Conservation (phyloP, 2,329 filamentous ascomycete genomes). For the Penicillium sp. region DNA sequence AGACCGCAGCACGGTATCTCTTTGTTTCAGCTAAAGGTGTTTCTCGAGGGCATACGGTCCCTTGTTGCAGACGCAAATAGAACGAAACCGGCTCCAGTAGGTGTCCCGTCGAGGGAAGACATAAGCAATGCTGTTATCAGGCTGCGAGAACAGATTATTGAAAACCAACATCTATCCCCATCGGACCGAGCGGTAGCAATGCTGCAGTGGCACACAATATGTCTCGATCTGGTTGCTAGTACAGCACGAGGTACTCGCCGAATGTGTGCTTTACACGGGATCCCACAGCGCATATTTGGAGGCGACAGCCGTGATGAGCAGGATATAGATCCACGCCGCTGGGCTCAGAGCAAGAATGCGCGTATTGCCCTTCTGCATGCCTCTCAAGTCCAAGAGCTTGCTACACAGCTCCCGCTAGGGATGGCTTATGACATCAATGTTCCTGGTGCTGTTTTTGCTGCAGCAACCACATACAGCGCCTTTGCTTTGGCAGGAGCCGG, state of each 20-base stretch:
- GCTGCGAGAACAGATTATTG: not conserved
- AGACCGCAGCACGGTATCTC: not conserved
- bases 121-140: not conserved
- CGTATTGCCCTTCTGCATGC: conserved; percentile 16
- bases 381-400: conserved; percentile 12
- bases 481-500: conserved; percentile 3
- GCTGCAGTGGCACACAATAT: conserved; percentile 20
- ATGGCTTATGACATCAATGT: conserved; percentile 18
- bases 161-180: not conserved
- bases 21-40: not conserved
- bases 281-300: conserved; percentile 17
- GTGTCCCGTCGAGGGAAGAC: not conserved
- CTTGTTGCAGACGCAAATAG: conserved; percentile 3
- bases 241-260: conserved; percentile 15
- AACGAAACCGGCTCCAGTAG: conserved; percentile 2
- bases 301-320: conserved; percentile 13
- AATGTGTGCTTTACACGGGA: conserved; percentile 15
- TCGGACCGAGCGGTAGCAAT: conserved; percentile 10
- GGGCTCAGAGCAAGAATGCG: conserved; percentile 13
- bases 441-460: conserved; percentile 17
- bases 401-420: conserved; percentile 13
- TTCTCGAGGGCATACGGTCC: conserved; percentile 1
- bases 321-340: conserved; percentile 11
- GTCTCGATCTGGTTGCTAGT: conserved; percentile 13
- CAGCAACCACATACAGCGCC: conserved; percentile 13